Percentiles rank a stretch among this genome's conserved stretches.
phyloP scores from a whole-genome alignment of 2,329 filamentous ascomycete species.

The Alternaria ethzedia region DNA sequence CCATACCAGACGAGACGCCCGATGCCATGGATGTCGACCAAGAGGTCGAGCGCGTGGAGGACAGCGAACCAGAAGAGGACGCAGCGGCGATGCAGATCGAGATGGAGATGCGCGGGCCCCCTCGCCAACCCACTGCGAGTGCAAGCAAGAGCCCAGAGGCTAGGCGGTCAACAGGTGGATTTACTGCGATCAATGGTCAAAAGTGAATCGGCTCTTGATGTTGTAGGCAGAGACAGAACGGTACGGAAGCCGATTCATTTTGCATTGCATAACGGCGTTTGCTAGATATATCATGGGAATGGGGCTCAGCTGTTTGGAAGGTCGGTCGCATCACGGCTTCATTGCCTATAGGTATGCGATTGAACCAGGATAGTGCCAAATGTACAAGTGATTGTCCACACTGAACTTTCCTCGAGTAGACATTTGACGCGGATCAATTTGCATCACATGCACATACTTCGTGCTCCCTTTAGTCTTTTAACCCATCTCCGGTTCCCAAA shows the following conservation, averaged over 20 bases:
- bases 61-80: constrained; percentile 38
- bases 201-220: background rate
- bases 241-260: background rate
- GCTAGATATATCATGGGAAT: background rate
- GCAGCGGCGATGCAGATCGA: constrained; percentile 47
- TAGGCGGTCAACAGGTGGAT: constrained; percentile 30
- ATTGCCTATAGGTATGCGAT: background rate
- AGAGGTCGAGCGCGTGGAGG: constrained; percentile 16
- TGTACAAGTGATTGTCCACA: background rate
- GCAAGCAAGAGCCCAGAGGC: constrained; percentile 15
- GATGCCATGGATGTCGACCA: constrained; percentile 19
- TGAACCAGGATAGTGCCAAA: background rate
- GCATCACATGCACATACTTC: background rate
- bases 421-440: background rate
- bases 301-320: background rate
- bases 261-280: constrained; percentile 19
- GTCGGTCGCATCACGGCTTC: background rate
- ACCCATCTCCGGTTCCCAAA: constrained; percentile 29
- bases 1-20: constrained; percentile 2
- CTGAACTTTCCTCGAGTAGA: background rate
- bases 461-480: background rate
- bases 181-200: constrained; percentile 44
- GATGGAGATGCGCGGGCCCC: constrained; percentile 48
- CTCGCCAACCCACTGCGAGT: background rate
- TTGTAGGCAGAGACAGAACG: background rate